Base-by-base conservation (phyloP, 169 alveolate genomes). In the Theileria parva region DNA sequence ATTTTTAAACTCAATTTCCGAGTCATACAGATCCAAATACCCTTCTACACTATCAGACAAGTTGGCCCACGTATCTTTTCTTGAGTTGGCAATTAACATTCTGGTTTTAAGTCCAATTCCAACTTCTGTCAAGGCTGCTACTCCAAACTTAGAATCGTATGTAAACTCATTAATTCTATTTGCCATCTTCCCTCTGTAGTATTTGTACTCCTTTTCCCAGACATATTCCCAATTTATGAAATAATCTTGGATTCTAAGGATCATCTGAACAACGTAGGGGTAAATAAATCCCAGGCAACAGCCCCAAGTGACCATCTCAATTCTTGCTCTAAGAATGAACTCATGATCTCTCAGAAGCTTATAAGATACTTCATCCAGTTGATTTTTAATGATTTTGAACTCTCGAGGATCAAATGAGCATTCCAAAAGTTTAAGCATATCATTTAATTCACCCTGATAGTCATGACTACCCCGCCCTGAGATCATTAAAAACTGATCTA, bases 141-240 rank as follows among this genome's bases (percentile, higher is more conserved):
- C 55, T 12, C 84, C 81, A 23, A 74, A 32, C 57, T 55, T 60
- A 0, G 81, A 81, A 19, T 32, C 59, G 28, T 66, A 59, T 37
- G 68, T 59, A 6, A 34, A 6, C 39, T 48, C 44, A 19, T 28
- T 27, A 23, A 81, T 8, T 1, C 27, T 23, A 23, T 34, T 17
- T 4, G 65, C 7, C 28, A 81, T 30, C 19, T 25, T 12, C 39
- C 12, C 53, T 23, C 72, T n/a, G 74, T 74, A 74, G 61, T 65
- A 8, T 15, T 15, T 25, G 34, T 19, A 72, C 60, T 81, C 88
- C 72, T 67, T 71, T 13, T 60, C 27, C 88, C 88, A 81, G 11
- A 50, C 51, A 13, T 25, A 7, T 32, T 81, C 88, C 88, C 88
- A 81, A 21, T n/a, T 23, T 12, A 15, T n/a, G 21, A 74, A 63